Conservation (phyloP, 495 filamentous ascomycete species). For the Aspergillus biplanus region DNA sequence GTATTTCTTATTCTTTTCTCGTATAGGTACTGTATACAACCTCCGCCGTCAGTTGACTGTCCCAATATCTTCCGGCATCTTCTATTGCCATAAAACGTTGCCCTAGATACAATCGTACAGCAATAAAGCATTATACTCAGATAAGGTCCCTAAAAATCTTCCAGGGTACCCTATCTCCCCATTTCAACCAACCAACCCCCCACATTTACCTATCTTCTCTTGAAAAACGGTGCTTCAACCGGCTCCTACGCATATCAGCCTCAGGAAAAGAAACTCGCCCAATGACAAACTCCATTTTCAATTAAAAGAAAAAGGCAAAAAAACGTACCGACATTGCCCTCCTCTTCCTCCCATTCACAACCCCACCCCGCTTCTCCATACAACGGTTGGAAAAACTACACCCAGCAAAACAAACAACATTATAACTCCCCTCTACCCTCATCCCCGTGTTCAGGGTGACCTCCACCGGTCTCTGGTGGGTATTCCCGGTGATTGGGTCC, state of each 20-base stretch:
- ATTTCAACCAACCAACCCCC: too few relatives aligned
- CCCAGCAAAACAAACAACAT: constrained; percentile 22
- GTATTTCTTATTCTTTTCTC: neutral
- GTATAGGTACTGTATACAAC: neutral
- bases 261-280: neutral
- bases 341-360: constrained; percentile 26
- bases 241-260: neutral
- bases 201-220: neutral
- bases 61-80: too few relatives aligned
- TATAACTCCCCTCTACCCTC: constrained; percentile 31
- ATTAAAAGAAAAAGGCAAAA: neutral
- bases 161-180: too few relatives aligned
- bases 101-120: too few relatives aligned
- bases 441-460: constrained; percentile 34
- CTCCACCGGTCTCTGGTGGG: constrained; percentile 5
- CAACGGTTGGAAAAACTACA: neutral
- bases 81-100: too few relatives aligned
- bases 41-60: too few relatives aligned
- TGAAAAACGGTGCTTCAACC: neutral
- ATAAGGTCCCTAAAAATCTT: too few relatives aligned
- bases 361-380: neutral
- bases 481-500: neutral
- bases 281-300: too few relatives aligned
- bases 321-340: constrained; percentile 35
- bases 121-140: too few relatives aligned